Base-by-base conservation (phyloP, 768 basidiomycete species). In the Amanita pseudoporphyria region DNA sequence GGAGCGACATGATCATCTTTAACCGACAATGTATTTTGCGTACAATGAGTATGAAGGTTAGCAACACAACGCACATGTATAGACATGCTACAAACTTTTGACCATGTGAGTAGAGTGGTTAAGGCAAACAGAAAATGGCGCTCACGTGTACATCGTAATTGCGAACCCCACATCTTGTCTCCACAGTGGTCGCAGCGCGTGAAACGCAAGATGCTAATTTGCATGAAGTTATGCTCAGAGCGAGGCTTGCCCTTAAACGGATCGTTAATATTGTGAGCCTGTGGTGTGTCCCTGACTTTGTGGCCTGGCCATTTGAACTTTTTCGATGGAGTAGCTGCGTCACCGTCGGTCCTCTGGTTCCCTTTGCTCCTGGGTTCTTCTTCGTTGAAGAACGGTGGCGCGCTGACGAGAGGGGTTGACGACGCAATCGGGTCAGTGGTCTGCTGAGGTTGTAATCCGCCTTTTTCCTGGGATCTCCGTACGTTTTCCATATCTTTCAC, bases 141-240 rank as follows among this genome's bases (percentile, higher is more conserved):
- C 90, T 62, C 61, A 92, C 95, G 74, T 56, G 83, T 78, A 62
- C 96, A 99, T 28, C 89, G 84, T 47, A 89, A 73, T 61, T 94
- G 92, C n/a, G 93, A 80, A 6, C 95, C 95, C 93, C 94, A 99
- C 82, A 98, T 82, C 72, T 98, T 99, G 62, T 98, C 96, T 30
- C 83, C 84, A 61, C 96, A 99, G 48, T 94, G 85, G 58, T 98
- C 96, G 61, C 96, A 99, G 36, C 89, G 78, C 24, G 89, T 84
- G 51, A 96, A 87, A 32, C 94, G 79, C 51, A 98, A 70, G 24
- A 93, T 79, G 58, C 83, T 95, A 54, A 89, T 71, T 55, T 87
- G 91, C 60, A 91, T 87, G 74, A 98, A 98, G 53, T 75, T 77
- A 63, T 99, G 96, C 50, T 87, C 83, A 31, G 73, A 56, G 58